Conservation (phyloP, 148 eudicot genomes). For the Diospyros kaki region DNA sequence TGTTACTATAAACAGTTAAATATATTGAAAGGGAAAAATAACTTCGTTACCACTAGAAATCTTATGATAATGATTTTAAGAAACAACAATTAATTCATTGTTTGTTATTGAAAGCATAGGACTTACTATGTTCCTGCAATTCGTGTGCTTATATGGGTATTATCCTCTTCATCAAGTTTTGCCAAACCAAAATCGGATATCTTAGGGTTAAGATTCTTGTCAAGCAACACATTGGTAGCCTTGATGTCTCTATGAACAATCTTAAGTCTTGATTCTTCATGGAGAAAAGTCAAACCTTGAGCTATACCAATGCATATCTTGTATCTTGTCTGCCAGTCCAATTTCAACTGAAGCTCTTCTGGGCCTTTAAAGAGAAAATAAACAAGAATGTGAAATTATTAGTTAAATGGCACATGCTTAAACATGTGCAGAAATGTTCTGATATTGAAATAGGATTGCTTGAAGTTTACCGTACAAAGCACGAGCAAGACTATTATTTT, state of each 20-base stretch:
- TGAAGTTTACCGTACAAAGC: constrained; percentile 37
- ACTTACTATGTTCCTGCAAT: constrained; percentile 49
- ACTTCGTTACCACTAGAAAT: too few relatives aligned
- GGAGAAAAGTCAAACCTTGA: constrained; percentile 42
- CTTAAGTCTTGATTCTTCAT: constrained; percentile 48
- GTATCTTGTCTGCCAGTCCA: constrained; percentile 36
- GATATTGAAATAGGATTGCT: background rate
- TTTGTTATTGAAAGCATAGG: background rate
- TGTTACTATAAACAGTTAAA: too few relatives aligned
- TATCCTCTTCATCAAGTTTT: constrained; percentile 43
- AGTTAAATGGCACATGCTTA: background rate
- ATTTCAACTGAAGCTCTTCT: constrained; percentile 25
- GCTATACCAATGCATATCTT: constrained; percentile 40
- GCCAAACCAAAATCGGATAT: constrained; percentile 50
- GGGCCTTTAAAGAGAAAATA: constrained; percentile 17
- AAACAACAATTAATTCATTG: too few relatives aligned
- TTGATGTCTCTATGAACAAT: constrained; percentile 57
- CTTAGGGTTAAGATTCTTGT: constrained; percentile 40
- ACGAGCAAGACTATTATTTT: constrained; percentile 42
- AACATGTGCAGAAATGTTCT: background rate
- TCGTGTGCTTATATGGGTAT: constrained; percentile 51
- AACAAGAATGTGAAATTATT: background rate
- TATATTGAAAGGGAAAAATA: background rate
- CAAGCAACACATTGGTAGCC: constrained; percentile 52
- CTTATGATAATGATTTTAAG: background rate